A percentile compares a stretch with the other conserved stretches of the same genome.
phyloP scores from a whole-genome alignment of 2,329 filamentous ascomycete genomes.

The Talaromyces atroroseus region DNA sequence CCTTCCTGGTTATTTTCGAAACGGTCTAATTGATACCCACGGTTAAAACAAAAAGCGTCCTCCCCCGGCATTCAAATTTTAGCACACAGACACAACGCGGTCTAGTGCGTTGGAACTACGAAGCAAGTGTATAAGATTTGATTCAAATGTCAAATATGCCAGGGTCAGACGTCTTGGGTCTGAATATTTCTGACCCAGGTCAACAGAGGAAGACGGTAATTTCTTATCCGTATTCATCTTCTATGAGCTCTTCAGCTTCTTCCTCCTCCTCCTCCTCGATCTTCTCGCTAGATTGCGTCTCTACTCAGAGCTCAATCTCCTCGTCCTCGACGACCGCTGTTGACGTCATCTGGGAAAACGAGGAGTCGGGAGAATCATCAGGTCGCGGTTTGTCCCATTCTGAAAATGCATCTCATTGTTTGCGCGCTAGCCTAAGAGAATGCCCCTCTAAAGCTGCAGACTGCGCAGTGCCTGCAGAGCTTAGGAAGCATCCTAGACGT shows the following conservation, averaged over 20 bases:
- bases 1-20: constrained; percentile 28
- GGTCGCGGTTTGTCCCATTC: constrained; percentile 22
- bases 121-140: constrained; percentile 14
- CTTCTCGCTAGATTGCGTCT: constrained; percentile 64
- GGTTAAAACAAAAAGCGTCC: constrained; percentile 18
- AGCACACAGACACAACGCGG: too few relatives aligned
- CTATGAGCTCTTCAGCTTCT: constrained; percentile 68
- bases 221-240: constrained; percentile 59
- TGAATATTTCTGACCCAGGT: constrained; percentile 35
- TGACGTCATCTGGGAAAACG: constrained; percentile 45
- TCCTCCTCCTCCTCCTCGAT: constrained; percentile 72
- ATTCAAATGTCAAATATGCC: constrained; percentile 34
- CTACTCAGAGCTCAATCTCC: constrained; percentile 64
- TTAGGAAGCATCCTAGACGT: constrained; percentile 50
- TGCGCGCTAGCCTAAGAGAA: constrained; percentile 25
- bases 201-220: constrained; percentile 32
- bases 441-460: constrained; percentile 26
- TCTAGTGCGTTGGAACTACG: not conserved
- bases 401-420: constrained; percentile 20
- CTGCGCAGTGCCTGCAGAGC: constrained; percentile 33
- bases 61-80: constrained; percentile 14
- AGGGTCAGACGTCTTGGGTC: constrained; percentile 41
- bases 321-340: constrained; percentile 60
- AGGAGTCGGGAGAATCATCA: constrained; percentile 22
- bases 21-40: constrained; percentile 25